Conservation (phyloP, 805 yeast genomes). For the Ogataea pignaliae region DNA sequence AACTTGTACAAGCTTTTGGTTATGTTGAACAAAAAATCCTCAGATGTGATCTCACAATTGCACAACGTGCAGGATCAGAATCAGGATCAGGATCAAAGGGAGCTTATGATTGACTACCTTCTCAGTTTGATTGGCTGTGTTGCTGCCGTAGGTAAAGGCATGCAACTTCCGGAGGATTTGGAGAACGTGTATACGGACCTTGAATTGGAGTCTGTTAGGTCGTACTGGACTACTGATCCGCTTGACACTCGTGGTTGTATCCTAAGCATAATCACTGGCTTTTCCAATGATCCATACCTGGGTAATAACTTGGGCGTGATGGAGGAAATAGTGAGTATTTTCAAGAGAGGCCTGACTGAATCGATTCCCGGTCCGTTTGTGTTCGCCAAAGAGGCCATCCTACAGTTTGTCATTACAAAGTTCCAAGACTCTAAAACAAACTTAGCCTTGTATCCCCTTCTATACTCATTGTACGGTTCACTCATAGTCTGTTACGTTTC, state of each 20-base stretch:
- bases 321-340: constrained; percentile 59
- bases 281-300: constrained; percentile 27
- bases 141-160: constrained; percentile 66
- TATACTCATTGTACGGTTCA: constrained; percentile 43
- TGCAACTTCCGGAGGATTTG: constrained; percentile 53
- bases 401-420: constrained; percentile 37
- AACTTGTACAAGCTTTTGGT: constrained; percentile 21
- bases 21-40: constrained; percentile 18
- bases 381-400: constrained; percentile 37
- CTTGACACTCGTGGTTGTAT: constrained; percentile 39
- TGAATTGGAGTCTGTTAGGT: constrained; percentile 26
- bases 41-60: constrained; percentile 5
- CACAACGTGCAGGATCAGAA: constrained; percentile 4
- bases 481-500: constrained; percentile 36
- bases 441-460: constrained; percentile 35
- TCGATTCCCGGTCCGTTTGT: constrained; percentile 62
- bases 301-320: constrained; percentile 45
- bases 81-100: constrained; percentile 12
- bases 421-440: constrained; percentile 22
- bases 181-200: constrained; percentile 35
- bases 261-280: constrained; percentile 38
- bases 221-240: constrained; percentile 50
- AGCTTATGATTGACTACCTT: constrained; percentile 39
- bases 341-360: constrained; percentile 64
- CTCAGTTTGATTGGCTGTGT: constrained; percentile 59